Percentiles rank a stretch among this genome's conserved stretches.
These are phyloP conservation scores for Tricholoma saponaceum DNA, from an alignment of 768 basidiomycete species.

Conservation along the genomic window DNA sequence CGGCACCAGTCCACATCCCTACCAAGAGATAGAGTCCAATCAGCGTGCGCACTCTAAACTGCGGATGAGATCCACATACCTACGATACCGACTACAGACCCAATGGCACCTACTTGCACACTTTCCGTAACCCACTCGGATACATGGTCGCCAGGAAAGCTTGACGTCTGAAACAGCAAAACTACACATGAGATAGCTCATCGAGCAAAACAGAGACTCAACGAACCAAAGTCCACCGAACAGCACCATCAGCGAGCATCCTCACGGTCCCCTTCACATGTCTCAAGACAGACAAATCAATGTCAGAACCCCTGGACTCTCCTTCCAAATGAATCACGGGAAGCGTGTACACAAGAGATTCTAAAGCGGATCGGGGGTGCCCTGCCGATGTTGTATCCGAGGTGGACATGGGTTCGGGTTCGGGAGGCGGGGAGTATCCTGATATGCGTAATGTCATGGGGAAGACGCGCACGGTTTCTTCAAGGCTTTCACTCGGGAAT, in stretches of 20 bases:
- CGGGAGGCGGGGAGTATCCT: conserved; percentile 29
- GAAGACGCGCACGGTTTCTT: conserved; percentile 50
- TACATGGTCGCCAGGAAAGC: conserved; percentile 21
- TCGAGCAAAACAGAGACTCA: not conserved
- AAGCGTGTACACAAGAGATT: conserved; percentile 28
- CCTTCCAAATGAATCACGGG: conserved; percentile 52
- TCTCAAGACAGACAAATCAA: conserved; percentile 26
- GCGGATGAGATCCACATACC: conserved; percentile 23
- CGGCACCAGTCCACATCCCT: conserved; percentile 46
- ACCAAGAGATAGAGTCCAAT: not conserved
- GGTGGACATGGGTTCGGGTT: conserved; percentile 17
- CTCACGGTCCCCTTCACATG: conserved; percentile 39
- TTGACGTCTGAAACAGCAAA: conserved; percentile 25
- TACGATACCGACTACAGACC: conserved; percentile 48
- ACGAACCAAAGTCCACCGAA: conserved; percentile 48
- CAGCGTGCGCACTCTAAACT: not conserved
- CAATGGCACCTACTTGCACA: conserved; percentile 53
- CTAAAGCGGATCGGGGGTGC: not conserved
- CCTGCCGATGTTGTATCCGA: not conserved
- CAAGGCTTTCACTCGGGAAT: conserved; percentile 18
- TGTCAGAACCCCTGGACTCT: conserved; percentile 35
- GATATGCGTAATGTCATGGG: conserved; percentile 43
- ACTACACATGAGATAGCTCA: not conserved
- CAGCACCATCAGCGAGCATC: conserved; percentile 43
- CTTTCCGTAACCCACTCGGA: conserved; percentile 53